A percentile compares a stretch with the other conserved stretches of the same genome.
These are phyloP conservation scores for Tolypocladium pustulatum DNA, from an alignment of 2,329 filamentous ascomycete species.

Conservation along the genomic window DNA sequence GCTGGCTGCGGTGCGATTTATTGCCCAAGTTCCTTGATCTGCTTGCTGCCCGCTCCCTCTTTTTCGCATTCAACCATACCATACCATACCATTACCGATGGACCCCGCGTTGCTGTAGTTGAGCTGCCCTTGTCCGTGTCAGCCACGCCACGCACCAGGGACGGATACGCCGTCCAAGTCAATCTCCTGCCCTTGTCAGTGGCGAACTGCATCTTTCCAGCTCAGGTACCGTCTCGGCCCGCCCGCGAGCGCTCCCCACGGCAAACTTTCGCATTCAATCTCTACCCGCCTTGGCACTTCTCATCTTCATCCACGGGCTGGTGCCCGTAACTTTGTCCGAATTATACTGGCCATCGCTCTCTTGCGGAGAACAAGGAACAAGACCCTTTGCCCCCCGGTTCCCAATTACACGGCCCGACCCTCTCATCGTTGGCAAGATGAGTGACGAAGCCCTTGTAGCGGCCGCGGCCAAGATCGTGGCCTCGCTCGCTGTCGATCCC, in stretches of 20 bases:
- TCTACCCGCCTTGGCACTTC: neutral
- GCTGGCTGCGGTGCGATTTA: no score
- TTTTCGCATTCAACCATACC: neutral
- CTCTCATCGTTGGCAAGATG: neutral
- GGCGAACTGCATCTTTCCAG: neutral
- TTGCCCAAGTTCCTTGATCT: neutral
- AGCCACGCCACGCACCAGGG: neutral
- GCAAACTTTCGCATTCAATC: neutral
- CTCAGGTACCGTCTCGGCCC: neutral
- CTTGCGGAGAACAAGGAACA: neutral
- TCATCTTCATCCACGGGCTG: neutral
- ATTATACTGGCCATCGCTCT: neutral
- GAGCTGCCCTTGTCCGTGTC: neutral
- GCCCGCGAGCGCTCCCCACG: neutral
- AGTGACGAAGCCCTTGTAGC: neutral
- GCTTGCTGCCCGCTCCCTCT: neutral
- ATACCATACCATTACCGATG: neutral
- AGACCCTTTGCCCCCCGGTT: neutral
- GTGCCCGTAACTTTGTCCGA: neutral
- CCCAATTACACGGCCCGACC: neutral
- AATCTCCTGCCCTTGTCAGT: neutral
- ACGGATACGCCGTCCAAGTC: neutral
- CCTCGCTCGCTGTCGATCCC: neutral
- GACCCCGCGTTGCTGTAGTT: neutral
- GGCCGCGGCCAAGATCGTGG: neutral